Base-by-base conservation (phyloP, 2,329 filamentous ascomycete species). In the Arthrinium puccinioides region DNA sequence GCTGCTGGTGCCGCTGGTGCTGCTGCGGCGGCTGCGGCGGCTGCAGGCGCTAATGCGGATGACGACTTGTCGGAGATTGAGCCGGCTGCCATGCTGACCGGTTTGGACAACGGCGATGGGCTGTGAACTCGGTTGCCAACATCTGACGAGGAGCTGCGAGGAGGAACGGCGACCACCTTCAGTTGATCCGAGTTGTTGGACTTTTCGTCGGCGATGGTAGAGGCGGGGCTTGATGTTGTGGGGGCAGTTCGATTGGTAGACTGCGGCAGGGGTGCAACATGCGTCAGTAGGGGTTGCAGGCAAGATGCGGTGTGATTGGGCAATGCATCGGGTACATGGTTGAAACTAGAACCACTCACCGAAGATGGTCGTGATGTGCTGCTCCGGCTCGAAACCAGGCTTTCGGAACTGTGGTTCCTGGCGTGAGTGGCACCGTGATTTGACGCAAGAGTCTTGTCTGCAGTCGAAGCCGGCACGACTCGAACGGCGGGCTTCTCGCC, bases 51-150 rank as follows among this genome's bases (percentile, higher is more conserved):
- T n/a, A n/a, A n/a, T n/a, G n/a, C n/a, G n/a, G n/a, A n/a, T n/a
- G n/a, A n/a, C 32, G 63, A 59, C 37, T 64, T 60, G 43, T 68
- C 65, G 21, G 66, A 63, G 26, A 58, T 60, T 41, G 63, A 62
- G 45, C 74, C 78, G 48, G 66, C 63, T 45, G 69, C 73, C 72
- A 80, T 81, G 28, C 70, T 76, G 51, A 76, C 70, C 49, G 82
- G 82, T 57, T 82, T 80, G 6, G 85, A 88, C 35, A 89, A 67
- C 39, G 85, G 84, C 32, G 85, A 88, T 5, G 84, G 80, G 52
- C 73, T 83, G 44, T 66, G 68, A 35, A 73, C 62, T 54, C 82
- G 74, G 63, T 85, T 87, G 39, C 66, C 64, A 41, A 74, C 75
- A 65, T 86, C 82, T 51, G 76, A 66, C 40, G 77, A 77, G 37